Percentiles rank a stretch among this genome's conserved stretches.
phyloP scores from a whole-genome alignment of 768 basidiomycete species.

The Rhizopogon sp. region DNA sequence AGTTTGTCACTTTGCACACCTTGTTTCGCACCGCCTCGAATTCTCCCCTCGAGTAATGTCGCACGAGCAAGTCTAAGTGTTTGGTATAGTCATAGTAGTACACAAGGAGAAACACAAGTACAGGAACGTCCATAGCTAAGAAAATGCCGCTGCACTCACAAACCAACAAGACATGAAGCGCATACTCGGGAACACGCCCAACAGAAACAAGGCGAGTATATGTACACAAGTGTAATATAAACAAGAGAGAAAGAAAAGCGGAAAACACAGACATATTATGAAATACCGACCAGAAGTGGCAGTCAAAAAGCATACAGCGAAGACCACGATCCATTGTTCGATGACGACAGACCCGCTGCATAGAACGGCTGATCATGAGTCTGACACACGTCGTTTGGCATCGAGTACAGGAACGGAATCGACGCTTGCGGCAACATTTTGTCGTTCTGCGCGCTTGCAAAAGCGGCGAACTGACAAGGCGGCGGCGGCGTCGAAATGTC shows the following conservation, averaged over 20 bases:
- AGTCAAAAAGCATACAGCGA: conserved; percentile 2
- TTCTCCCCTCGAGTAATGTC: no score
- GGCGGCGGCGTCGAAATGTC: conserved; percentile 35
- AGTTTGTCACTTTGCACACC: not conserved
- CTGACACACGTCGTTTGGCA: conserved; percentile 9
- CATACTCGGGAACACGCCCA: not conserved
- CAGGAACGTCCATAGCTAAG: conserved; percentile 7
- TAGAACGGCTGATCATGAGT: not conserved
- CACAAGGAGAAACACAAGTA: not conserved
- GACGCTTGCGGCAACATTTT: conserved; percentile 20
- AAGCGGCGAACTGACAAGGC: conserved; percentile 29
- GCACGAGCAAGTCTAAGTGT: conserved; percentile 3
- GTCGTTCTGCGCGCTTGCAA: conserved; percentile 30
- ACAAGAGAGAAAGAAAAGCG: not conserved
- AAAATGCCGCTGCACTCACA: not conserved
- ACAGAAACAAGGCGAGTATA: not conserved
- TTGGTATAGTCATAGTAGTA: conserved; percentile 4
- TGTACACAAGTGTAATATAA: not conserved
- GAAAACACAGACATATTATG: not conserved
- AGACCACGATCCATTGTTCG: conserved; percentile 1
- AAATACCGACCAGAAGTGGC: not conserved
- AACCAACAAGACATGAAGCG: not conserved
- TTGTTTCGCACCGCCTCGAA: no score
- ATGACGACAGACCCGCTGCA: not conserved
- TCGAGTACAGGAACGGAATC: conserved; percentile 14